Conservation (phyloP, 2,329 filamentous ascomycete genomes). For the Penicillium sp. region DNA sequence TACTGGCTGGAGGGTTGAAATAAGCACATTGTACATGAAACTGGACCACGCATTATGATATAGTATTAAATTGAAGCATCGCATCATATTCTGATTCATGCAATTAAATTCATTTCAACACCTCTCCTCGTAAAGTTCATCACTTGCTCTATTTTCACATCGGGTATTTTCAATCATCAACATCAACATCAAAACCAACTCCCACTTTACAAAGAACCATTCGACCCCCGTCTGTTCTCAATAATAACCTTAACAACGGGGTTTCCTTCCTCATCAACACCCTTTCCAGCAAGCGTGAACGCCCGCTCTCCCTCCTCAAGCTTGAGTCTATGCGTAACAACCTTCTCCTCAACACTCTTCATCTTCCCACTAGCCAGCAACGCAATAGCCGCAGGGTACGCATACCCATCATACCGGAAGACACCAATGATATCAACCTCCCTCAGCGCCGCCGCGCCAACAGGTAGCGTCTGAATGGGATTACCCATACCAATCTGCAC, state of each 20-base stretch:
- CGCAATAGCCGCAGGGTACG: slow-evolving; percentile 57
- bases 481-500: slow-evolving; percentile 61
- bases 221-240: slow-evolving; percentile 27
- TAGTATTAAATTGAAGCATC: neutral
- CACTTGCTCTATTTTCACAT: slow-evolving; percentile 10
- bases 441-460: slow-evolving; percentile 56
- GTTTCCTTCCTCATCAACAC: slow-evolving; percentile 53
- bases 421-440: slow-evolving; percentile 61
- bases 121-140: neutral
- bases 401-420: slow-evolving; percentile 55
- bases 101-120: neutral
- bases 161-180: slow-evolving; percentile 24
- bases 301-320: slow-evolving; percentile 53
- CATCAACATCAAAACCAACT: slow-evolving; percentile 9
- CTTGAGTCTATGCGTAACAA: slow-evolving; percentile 55
- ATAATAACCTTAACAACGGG: slow-evolving; percentile 57
- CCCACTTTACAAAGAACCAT: slow-evolving; percentile 9
- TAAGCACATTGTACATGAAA: slow-evolving; percentile 22
- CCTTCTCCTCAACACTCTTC: slow-evolving; percentile 50
- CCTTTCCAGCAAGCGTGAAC: slow-evolving; percentile 53
- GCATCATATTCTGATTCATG: neutral
- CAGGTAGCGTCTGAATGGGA: slow-evolving; percentile 55
- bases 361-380: slow-evolving; percentile 54
- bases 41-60: neutral
- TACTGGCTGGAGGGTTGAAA: slow-evolving; percentile 56